A percentile compares a stretch with the other conserved stretches of the same genome.
phyloP scores from a whole-genome alignment of 2,329 filamentous ascomycete genomes.

The Trichoderma pleuroti region DNA sequence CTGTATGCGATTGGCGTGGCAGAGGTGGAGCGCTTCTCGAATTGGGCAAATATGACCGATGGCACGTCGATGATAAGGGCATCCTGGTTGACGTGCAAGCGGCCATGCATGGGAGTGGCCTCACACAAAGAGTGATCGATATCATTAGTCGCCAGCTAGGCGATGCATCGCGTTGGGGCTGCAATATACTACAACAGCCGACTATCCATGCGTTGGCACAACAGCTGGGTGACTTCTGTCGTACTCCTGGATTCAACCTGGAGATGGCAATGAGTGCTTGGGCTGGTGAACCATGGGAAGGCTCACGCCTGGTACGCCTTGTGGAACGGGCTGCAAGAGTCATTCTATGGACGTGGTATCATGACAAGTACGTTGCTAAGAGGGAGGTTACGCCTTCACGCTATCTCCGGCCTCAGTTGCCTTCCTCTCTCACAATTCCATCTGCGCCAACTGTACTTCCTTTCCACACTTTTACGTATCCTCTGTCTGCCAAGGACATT shows the following conservation, averaged over 20 bases:
- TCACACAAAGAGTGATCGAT: constrained; percentile 85
- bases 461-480: constrained; percentile 97
- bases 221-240: constrained; percentile 43
- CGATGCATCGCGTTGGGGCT: constrained; percentile 84
- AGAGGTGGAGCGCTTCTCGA: constrained; percentile 80
- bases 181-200: constrained; percentile 60
- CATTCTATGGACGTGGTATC: constrained; percentile 82
- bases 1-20: constrained; percentile 90
- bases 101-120: constrained; percentile 63
- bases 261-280: constrained; percentile 51
- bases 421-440: constrained; percentile 69
- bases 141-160: constrained; percentile 85
- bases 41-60: constrained; percentile 73
- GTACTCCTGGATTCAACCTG: constrained; percentile 36
- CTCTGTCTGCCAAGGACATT: constrained; percentile 85
- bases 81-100: constrained; percentile 72
- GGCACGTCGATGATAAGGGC: constrained; percentile 85
- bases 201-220: constrained; percentile 48
- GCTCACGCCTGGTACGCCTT: constrained; percentile 76
- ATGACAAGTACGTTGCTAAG: constrained; percentile 67
- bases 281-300: constrained; percentile 80
- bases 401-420: constrained; percentile 73
- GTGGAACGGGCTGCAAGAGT: constrained; percentile 79
- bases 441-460: constrained; percentile 90
- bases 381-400: constrained; percentile 49